Evolutionary conservation across 805 yeast species (phyloP), one percentile per base, ranked within the genome.

Genomic region (Candida tallmaniae): DNA sequence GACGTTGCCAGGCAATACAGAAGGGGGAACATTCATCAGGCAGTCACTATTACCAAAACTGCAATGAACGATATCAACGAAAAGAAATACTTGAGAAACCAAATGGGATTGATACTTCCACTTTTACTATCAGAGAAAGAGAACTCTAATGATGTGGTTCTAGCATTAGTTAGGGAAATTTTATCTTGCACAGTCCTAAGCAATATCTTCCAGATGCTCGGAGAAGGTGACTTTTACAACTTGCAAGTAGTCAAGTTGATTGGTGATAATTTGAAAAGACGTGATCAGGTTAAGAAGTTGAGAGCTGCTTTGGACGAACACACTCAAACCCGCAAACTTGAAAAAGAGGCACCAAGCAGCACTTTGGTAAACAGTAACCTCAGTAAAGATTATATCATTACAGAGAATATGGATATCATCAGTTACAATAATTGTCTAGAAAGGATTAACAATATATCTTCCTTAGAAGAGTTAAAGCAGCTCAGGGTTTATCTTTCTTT

Each of bases 161-260:
- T 44, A 0, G 53, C 70, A 0, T 58, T 89, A 7, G 47, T 81
- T 0, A 62, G 79, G 24, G 96, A 89, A 46, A 64, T 89, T 5
- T 34, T 86, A 2, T 53, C 84, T 0, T 65, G 72, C 29, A 65
- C 72, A 1, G 48, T 67, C 1, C 40, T 65, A 9, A 65, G 76
- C 16, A 70, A 74, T 35, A 74, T 87, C 0, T 41, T 86, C 8
- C 51, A 61, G 5, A 72, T 81, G 58, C 46, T 82, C 1, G 59
- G 80, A 0, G 89, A 83, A 31, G 76, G 90, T 1, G 95, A 87
- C 51, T 82, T 76, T 40, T 83, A 82, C 75, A 89, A 89, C 52
- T 73, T 76, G 36, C 48, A 68, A 26, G 66, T 87, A 11, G 78
- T 78, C 7, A 71, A 73, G 33, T 53, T 72, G 2, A 73, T 83